Evolutionary conservation across 495 filamentous ascomycete species (phyloP).

Genomic region (Chlorociboria aeruginascens): DNA sequence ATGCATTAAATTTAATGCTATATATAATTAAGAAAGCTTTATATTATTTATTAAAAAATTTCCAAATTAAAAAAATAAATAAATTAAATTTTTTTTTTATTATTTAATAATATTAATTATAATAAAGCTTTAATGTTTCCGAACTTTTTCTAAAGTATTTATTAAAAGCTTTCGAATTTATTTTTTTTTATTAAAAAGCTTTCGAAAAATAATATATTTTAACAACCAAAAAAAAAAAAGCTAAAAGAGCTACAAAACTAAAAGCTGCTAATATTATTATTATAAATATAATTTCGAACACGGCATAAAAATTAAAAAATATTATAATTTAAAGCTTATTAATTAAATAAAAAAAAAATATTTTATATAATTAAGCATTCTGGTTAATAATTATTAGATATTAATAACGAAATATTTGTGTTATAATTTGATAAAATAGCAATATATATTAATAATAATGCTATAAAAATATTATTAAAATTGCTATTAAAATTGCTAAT

Average conservation of each 20-base stretch:
- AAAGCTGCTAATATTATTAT: conserved; percentile 19
- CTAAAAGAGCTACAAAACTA: conserved; percentile 27
- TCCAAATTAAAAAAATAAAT: conserved; percentile 73
- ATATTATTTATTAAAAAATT: conserved; percentile 94
- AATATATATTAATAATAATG: no score
- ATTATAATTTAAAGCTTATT: conserved; percentile 9
- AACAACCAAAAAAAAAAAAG: conserved; percentile 39
- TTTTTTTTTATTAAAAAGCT: conserved; percentile 78
- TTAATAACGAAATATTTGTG: neutral
- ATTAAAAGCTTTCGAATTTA: conserved; percentile 74
- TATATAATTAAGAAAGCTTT: conserved; percentile 89
- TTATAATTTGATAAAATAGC: no score
- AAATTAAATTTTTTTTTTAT: neutral
- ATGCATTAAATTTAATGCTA: conserved; percentile 83
- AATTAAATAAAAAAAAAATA: neutral
- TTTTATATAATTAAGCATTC: neutral
- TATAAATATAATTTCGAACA: conserved; percentile 1
- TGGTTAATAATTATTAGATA: neutral
- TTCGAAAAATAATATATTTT: no score
- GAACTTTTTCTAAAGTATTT: conserved; percentile 86
- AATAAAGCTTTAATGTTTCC: conserved; percentile 71
- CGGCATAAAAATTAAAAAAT: conserved; percentile 17
- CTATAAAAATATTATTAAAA: no score
- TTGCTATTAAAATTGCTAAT: no score
- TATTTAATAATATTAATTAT: conserved; percentile 4